These are phyloP conservation scores for Diversispora eburnea DNA, from an alignment of 192 early-diverging fungal species.

Conservation along the genomic window DNA sequence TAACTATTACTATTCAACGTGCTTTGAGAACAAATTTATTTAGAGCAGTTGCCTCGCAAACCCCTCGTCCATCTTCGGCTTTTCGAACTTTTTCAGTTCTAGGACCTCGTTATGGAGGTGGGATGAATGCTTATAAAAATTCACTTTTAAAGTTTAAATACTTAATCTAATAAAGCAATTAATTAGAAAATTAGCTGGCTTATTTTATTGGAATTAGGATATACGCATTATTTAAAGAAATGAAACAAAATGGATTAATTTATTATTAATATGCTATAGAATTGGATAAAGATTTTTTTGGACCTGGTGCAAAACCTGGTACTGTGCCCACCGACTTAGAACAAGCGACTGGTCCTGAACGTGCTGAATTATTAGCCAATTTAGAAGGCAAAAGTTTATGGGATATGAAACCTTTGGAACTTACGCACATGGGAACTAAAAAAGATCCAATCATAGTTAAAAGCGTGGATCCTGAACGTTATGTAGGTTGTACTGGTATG, in stretches of 20 bases:
- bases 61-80: not conserved
- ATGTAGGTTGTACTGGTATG: conserved; percentile 92
- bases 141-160: not conserved
- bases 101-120: conserved; percentile 18
- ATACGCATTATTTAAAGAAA: not conserved
- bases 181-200: not conserved
- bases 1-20: not conserved
- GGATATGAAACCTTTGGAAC: conserved; percentile 75
- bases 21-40: not conserved
- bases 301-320: conserved; percentile 68
- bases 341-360: conserved; percentile 86
- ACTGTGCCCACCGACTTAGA: conserved; percentile 80
- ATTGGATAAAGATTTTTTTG: conserved; percentile 22
- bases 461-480: conserved; percentile 74
- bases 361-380: conserved; percentile 79
- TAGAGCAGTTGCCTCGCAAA: not conserved
- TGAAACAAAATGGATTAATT: not conserved
- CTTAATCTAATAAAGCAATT: not conserved
- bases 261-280: conserved; percentile 3
- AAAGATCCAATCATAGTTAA: conserved; percentile 82
- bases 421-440: conserved; percentile 74
- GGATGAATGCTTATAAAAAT: not conserved
- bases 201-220: not conserved
- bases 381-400: conserved; percentile 87
- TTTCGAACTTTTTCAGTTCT: conserved; percentile 5